Evolutionary conservation across 2,329 filamentous ascomycete genomes (phyloP).

Genomic region (Diaporthe nobilis): DNA sequence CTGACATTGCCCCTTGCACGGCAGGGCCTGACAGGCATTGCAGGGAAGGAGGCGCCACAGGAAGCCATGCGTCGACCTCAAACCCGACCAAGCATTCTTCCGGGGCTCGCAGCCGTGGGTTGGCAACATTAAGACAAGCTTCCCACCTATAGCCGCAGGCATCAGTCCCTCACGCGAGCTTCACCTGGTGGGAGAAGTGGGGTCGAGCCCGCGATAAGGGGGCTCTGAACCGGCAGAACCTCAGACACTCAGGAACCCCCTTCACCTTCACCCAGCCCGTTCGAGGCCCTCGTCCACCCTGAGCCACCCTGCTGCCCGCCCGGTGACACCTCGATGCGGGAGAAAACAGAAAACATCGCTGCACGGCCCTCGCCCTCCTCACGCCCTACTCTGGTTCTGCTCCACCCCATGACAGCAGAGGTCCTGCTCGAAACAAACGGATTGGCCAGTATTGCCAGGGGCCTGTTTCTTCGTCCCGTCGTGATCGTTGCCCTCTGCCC

Average conservation of each 20-base stretch:
- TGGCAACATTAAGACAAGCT: conserved; percentile 16
- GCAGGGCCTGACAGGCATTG: not conserved
- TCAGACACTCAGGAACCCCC: conserved; percentile 32
- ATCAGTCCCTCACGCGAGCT: conserved; percentile 18
- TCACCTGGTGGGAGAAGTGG: conserved; percentile 19
- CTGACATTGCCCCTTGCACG: not conserved
- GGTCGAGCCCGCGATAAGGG: conserved; percentile 22
- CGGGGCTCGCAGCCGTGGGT: conserved; percentile 2
- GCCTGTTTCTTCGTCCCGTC: conserved; percentile 19
- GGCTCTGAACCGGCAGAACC: conserved; percentile 30
- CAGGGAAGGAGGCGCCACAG: conserved; percentile 19
- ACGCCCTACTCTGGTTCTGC: not conserved
- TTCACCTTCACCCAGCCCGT: conserved; percentile 6
- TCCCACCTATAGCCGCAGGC: conserved; percentile 8
- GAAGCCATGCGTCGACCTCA: conserved; percentile 29
- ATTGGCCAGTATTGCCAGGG: conserved; percentile 29
- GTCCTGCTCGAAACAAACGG: conserved; percentile 24
- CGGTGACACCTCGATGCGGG: conserved; percentile 8
- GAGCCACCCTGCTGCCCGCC: not conserved
- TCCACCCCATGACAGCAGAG: conserved; percentile 14
- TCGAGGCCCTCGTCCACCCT: conserved; percentile 33
- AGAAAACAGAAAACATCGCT: conserved; percentile 11
- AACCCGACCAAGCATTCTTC: conserved; percentile 34
- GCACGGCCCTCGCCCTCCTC: conserved; percentile 30
- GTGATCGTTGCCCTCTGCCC: conserved; percentile 20